These are phyloP conservation scores for Lunularia cruciata DNA, from an alignment of 225 moss, liverwort and hornwort species.

Conservation along the genomic window DNA sequence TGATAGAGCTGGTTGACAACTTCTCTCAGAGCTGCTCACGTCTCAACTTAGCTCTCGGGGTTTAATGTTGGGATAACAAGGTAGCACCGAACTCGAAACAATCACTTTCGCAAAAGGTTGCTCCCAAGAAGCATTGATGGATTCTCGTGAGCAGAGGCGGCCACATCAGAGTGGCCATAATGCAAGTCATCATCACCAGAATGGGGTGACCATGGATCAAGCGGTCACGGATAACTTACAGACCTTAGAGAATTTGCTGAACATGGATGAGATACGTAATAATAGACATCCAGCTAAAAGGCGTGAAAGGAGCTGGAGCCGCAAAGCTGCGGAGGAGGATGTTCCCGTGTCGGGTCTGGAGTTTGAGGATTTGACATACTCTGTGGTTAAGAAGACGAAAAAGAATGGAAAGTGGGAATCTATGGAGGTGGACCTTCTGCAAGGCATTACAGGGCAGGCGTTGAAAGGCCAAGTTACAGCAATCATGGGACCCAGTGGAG, in stretches of 20 bases:
- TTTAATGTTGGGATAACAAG: too few relatives aligned
- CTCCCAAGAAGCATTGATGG: too few relatives aligned
- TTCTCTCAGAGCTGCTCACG: too few relatives aligned
- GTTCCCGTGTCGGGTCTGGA: slow-evolving; percentile 6
- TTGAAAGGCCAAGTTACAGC: slow-evolving; percentile 28
- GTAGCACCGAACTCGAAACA: too few relatives aligned
- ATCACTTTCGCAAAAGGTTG: too few relatives aligned
- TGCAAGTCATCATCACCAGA: not conserved
- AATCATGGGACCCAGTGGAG: slow-evolving; percentile 34
- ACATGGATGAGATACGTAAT: slow-evolving; percentile 5
- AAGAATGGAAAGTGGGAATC: slow-evolving; percentile 26
- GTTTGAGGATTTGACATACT: slow-evolving; percentile 24
- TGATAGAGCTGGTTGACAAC: too few relatives aligned
- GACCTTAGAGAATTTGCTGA: slow-evolving; percentile 15
- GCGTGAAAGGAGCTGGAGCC: not conserved
- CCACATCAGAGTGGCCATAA: too few relatives aligned
- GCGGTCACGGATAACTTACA: slow-evolving; percentile 6
- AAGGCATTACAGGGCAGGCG: slow-evolving; percentile 1
- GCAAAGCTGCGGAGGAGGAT: not conserved
- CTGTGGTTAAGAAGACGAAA: slow-evolving; percentile 23
- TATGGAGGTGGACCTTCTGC: slow-evolving; percentile 12
- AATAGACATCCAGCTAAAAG: not conserved
- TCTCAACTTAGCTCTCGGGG: too few relatives aligned
- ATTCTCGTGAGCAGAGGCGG: too few relatives aligned
- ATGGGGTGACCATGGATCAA: not conserved